phyloP scores from a whole-genome alignment of 208 protist genomes.

The Trypanosomatidae sp. region DNA sequence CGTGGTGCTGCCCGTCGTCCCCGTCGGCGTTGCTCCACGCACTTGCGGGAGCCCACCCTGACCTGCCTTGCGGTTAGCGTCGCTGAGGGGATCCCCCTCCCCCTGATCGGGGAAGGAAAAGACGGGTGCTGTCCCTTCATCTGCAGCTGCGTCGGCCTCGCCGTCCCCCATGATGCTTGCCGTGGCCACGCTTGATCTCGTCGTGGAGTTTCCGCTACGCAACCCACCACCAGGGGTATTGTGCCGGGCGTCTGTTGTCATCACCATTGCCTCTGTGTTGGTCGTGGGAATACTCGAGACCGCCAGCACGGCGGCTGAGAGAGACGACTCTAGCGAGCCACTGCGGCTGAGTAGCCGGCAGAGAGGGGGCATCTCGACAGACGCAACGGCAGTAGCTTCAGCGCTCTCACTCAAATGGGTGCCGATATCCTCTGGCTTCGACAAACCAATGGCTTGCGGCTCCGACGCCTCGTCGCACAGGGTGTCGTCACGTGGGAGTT shows the following conservation, averaged over 20 bases:
- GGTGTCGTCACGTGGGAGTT: background rate
- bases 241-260: too few species aligned
- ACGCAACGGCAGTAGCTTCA: background rate
- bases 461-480: background rate
- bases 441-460: background rate
- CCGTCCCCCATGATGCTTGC: background rate
- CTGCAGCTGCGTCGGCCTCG: background rate
- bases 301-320: conserved; percentile 11
- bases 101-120: conserved; percentile 24
- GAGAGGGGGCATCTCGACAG: background rate
- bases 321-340: conserved; percentile 17
- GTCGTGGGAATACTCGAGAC: background rate
- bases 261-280: background rate
- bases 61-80: background rate
- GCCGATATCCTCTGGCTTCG: background rate
- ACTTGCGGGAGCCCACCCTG: background rate
- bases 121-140: conserved; percentile 5
- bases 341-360: conserved; percentile 1
- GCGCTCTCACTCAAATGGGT: background rate
- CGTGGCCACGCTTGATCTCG: conserved; percentile 10
- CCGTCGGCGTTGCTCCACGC: background rate
- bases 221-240: conserved; percentile 5
- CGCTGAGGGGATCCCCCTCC: background rate
- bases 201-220: conserved; percentile 16
- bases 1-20: background rate